Conservation (phyloP, 441 rosid genomes). For the Croton laevigatus region DNA sequence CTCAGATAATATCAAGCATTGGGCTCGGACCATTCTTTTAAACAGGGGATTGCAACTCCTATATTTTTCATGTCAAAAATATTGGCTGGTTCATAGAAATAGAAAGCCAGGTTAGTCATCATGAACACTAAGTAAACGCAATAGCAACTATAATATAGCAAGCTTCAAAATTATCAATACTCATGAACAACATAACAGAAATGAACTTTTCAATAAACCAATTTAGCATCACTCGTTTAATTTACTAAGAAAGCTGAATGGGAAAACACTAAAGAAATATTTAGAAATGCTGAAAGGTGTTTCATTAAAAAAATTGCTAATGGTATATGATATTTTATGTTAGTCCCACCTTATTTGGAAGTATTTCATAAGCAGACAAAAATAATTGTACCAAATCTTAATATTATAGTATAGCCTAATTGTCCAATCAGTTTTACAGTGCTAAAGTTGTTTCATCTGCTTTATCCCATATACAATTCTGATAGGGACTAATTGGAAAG, state of each 20-base stretch:
- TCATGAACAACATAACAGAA: not conserved
- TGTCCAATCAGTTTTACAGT: not conserved
- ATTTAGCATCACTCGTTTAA: too few species aligned
- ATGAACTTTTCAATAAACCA: not conserved
- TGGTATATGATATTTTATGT: not conserved
- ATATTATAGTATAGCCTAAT: not conserved
- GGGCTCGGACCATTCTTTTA: slow-evolving; percentile 58
- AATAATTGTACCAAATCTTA: not conserved
- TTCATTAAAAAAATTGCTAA: not conserved
- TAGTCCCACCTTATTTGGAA: not conserved
- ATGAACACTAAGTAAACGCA: not conserved
- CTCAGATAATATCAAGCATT: slow-evolving; percentile 29
- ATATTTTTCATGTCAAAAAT: slow-evolving; percentile 73
- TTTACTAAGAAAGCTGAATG: not conserved
- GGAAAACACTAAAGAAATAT: not conserved
- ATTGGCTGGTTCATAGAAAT: slow-evolving; percentile 45
- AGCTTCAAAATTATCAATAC: not conserved
- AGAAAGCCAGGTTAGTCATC: not conserved
- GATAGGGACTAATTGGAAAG: too few species aligned
- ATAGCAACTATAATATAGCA: not conserved
- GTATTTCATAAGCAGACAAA: not conserved
- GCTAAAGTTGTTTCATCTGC: not conserved
- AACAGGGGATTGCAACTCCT: slow-evolving; percentile 57
- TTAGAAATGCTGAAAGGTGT: not conserved
- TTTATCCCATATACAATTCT: not conserved